phyloP scores from a whole-genome alignment of 1,284 basidiomycete genomes.

The Stereum hirsutum region DNA sequence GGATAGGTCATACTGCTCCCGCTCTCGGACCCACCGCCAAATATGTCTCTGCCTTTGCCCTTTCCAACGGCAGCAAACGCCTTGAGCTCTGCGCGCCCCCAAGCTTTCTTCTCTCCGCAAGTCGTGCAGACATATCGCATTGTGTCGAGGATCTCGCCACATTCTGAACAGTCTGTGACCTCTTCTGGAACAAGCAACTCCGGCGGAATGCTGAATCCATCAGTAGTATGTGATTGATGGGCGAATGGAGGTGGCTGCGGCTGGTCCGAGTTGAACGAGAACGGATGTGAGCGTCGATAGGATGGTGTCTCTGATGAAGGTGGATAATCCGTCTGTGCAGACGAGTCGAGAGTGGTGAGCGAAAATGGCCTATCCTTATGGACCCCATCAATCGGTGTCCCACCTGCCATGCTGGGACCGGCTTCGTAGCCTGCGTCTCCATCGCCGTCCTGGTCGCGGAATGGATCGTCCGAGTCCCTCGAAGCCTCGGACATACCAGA shows the following conservation, averaged over 20 bases:
- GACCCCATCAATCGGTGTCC: too few relatives aligned
- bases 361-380: too few relatives aligned
- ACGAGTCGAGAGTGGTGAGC: too few relatives aligned
- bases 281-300: not conserved
- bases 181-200: conserved; percentile 38
- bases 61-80: conserved; percentile 20
- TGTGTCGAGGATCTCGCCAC: conserved; percentile 61
- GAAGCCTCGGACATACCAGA: conserved; percentile 32
- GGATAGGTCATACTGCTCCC: conserved; percentile 9
- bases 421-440: too few relatives aligned
- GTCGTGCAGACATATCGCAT: conserved; percentile 83
- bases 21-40: conserved; percentile 8
- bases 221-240: conserved; percentile 13
- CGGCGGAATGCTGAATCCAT: conserved; percentile 34
- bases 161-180: conserved; percentile 76
- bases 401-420: too few relatives aligned
- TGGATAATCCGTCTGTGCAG: too few relatives aligned
- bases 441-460: not conserved
- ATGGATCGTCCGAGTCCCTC: not conserved
- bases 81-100: conserved; percentile 16
- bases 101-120: conserved; percentile 66
- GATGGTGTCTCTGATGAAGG: not conserved
- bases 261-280: not conserved
- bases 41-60: conserved; percentile 26
- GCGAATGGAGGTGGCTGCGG: too few relatives aligned